Base-by-base conservation (phyloP, 768 basidiomycete genomes). In the Cystobasidium onofrii region DNA sequence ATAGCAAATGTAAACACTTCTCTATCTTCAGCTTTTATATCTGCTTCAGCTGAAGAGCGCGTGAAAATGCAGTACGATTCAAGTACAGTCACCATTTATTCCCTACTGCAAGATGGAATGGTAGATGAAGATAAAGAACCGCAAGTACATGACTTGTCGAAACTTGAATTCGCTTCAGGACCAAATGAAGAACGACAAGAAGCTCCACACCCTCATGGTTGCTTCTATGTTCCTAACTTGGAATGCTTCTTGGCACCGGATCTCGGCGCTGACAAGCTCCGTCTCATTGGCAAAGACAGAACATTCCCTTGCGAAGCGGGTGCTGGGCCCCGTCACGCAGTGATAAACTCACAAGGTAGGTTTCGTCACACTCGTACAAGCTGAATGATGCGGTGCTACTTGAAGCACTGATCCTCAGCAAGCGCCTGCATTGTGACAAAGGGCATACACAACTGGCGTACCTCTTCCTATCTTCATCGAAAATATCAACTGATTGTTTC, bases 141-240 rank as follows among this genome's bases (percentile, higher is more conserved):
- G 1, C 7, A 54, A 3, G 54, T 29, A 23, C 29, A 20, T 10
- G 33, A 60, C 34, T 17, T 29, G 17, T 36, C 52, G 4, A 57
- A 55, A 36, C 7, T n/a, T 3, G 12, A 23, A 18, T 71, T 60
- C 55, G 23, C 17, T 13, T 82, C 83, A 0, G 90, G 91, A 0
- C 89, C 89, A 0, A 84, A 90, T 78, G 77, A 79, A 6, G 84
- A 85, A 23, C 85, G 91, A 39, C 92, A 93, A 79, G 85, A 87
- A 70, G 80, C 82, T 4, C 84, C 90, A 1, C 92, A 93, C 78
- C 89, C 90, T 0, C 91, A 92, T 81, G 89, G 92, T 77, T 86
- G 87, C 39, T 78, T 84, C 72, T 77, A 87, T 17, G 84, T 86
- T 46, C 80, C 84, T 34, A 80, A 82, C 20, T 82, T 84, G 61